These are phyloP conservation scores for Pharnaceum exiguum DNA, from an alignment of 148 eudicot genomes.

Conservation along the genomic window DNA sequence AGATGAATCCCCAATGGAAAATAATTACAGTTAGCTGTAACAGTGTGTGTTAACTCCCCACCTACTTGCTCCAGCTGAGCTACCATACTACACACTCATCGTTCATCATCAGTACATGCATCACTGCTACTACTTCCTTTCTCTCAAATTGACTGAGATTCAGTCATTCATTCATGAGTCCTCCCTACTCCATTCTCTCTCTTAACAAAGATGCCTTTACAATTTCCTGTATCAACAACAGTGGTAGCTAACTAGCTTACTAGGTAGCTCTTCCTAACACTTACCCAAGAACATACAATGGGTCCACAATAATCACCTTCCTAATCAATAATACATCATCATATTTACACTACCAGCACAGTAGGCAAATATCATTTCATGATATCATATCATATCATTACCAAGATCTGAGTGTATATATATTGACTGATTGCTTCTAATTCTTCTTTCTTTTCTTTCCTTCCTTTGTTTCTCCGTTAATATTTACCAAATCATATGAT, in stretches of 20 bases:
- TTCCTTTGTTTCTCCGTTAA: neutral
- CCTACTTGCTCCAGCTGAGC: conserved; percentile 19
- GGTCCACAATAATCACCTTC: too few species aligned
- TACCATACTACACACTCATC: conserved; percentile 13
- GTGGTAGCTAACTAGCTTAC: too few species aligned
- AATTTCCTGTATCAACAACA: neutral
- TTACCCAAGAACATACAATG: too few species aligned
- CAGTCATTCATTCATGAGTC: neutral
- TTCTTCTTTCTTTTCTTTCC: neutral
- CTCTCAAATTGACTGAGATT: conserved; percentile 1
- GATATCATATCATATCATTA: neutral
- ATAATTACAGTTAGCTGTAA: neutral
- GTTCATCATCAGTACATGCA: too few species aligned
- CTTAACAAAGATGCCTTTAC: too few species aligned
- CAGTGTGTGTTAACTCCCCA: conserved; percentile 16
- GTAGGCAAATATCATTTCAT: too few species aligned
- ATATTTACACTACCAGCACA: too few species aligned
- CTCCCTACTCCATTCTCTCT: neutral
- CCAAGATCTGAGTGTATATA: too few species aligned
- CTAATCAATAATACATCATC: too few species aligned
- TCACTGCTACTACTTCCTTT: too few species aligned
- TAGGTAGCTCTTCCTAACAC: too few species aligned
- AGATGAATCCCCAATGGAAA: neutral
- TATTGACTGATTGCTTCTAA: neutral
- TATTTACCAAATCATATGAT: neutral